Conservation (phyloP, 2,329 filamentous ascomycete genomes). For the Aspergillus fischeri region DNA sequence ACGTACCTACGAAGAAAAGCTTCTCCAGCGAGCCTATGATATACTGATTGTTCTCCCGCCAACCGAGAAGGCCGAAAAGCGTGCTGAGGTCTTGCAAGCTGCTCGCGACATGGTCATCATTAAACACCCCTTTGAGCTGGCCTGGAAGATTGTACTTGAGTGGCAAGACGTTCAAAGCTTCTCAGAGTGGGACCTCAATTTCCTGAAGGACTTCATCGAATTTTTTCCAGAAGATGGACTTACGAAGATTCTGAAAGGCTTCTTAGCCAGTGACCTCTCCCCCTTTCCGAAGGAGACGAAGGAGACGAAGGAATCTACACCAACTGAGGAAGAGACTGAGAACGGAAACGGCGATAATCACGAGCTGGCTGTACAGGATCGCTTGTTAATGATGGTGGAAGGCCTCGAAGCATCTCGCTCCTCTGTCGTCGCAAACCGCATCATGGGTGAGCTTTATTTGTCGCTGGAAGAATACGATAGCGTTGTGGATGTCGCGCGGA, state of each 20-base stretch:
- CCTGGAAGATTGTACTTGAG: constrained; percentile 87
- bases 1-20: constrained; percentile 83
- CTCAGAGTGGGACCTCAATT: constrained; percentile 68
- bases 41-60: constrained; percentile 64
- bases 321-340: constrained; percentile 10
- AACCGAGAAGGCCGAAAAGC: constrained; percentile 66
- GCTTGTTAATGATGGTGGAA: constrained; percentile 74
- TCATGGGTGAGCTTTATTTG: constrained; percentile 80
- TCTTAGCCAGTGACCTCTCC: constrained; percentile 75
- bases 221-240: constrained; percentile 84
- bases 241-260: constrained; percentile 75
- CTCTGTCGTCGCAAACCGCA: constrained; percentile 76
- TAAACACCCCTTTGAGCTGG: constrained; percentile 81
- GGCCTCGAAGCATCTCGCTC: constrained; percentile 60
- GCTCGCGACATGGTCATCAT: constrained; percentile 95
- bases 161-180: constrained; percentile 78
- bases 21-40: constrained; percentile 77
- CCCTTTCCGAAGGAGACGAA: constrained; percentile 63
- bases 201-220: constrained; percentile 74
- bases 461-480: constrained; percentile 80
- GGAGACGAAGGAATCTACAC: constrained; percentile 5
- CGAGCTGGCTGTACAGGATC: constrained; percentile 69
- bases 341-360: constrained; percentile 41
- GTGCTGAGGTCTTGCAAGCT: constrained; percentile 67
- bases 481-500: constrained; percentile 73